Evolutionary conservation across 2,329 filamentous ascomycete species (phyloP).

Genomic region (Pseudocercospora musae): DNA sequence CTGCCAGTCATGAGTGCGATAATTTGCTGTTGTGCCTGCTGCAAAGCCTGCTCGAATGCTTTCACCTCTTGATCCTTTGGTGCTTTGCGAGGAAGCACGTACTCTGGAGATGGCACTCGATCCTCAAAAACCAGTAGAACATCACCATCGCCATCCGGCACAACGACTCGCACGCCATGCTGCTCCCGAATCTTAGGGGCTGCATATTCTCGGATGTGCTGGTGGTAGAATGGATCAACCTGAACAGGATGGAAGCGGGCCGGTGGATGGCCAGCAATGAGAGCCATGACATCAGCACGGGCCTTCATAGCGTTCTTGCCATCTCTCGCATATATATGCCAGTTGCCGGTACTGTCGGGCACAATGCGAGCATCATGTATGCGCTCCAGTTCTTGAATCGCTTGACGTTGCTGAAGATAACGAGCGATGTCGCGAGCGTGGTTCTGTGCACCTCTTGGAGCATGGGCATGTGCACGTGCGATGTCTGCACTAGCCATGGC

Average conservation of each 20-base stretch:
- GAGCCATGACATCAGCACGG: slow-evolving; percentile 69
- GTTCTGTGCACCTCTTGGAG: slow-evolving; percentile 66
- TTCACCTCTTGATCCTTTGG: slow-evolving; percentile 55
- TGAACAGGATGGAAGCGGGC: slow-evolving; percentile 64
- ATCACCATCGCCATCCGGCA: slow-evolving; percentile 62
- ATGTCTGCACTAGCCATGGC: slow-evolving; percentile 80
- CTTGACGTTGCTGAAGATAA: slow-evolving; percentile 77
- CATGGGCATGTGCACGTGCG: slow-evolving; percentile 71
- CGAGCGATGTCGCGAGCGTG: slow-evolving; percentile 85
- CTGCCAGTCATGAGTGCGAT: slow-evolving; percentile 53
- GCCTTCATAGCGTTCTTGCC: slow-evolving; percentile 77
- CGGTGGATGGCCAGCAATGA: slow-evolving; percentile 72
- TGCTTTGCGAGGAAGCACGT: slow-evolving; percentile 54
- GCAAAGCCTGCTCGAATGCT: slow-evolving; percentile 56
- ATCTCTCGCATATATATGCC: slow-evolving; percentile 85
- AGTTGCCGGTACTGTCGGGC: slow-evolving; percentile 67
- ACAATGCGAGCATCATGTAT: slow-evolving; percentile 83
- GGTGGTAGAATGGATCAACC: slow-evolving; percentile 76
- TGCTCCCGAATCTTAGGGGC: slow-evolving; percentile 62
- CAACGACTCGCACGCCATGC: slow-evolving; percentile 69
- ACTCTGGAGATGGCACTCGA: slow-evolving; percentile 50
- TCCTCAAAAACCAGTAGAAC: slow-evolving; percentile 75
- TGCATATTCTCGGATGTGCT: slow-evolving; percentile 65
- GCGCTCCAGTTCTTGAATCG: slow-evolving; percentile 78
- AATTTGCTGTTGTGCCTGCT: slow-evolving; percentile 58